phyloP scores from a whole-genome alignment of 495 filamentous ascomycete species.

The Rostrohypoxylon terebratum region DNA sequence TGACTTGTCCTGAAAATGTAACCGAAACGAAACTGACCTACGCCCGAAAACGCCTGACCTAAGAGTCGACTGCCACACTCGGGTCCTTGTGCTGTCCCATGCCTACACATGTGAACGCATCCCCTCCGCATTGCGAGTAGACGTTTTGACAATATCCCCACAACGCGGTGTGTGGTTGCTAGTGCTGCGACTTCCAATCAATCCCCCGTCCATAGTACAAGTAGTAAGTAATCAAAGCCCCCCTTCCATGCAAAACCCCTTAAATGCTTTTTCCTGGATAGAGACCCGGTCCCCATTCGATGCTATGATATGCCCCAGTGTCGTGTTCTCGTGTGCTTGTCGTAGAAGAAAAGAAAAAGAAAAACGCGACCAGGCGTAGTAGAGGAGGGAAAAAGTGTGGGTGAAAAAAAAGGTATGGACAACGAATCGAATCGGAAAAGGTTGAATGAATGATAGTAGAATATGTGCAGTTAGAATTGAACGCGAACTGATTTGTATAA shows the following conservation, averaged over 20 bases:
- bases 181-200: not conserved
- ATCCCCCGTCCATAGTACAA: not conserved
- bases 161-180: not conserved
- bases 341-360: not conserved
- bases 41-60: not conserved
- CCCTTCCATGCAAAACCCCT: not conserved
- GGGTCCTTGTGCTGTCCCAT: not conserved
- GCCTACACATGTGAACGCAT: not conserved
- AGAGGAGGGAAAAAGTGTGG: not conserved
- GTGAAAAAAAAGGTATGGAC: conserved; percentile 16
- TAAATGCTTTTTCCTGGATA: not conserved
- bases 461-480: conserved; percentile 2
- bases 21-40: not conserved
- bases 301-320: not conserved
- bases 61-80: not conserved
- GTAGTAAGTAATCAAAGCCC: too few relatives aligned
- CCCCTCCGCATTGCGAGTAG: not conserved
- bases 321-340: conserved; percentile 3
- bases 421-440: not conserved
- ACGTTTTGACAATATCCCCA: not conserved
- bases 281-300: not conserved
- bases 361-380: conserved; percentile 11
- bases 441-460: not conserved
- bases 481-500: not conserved
- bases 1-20: too few relatives aligned